These are phyloP conservation scores for Avena sativa DNA, from an alignment of 176 grass and related monocot genomes.

Conservation along the genomic window DNA sequence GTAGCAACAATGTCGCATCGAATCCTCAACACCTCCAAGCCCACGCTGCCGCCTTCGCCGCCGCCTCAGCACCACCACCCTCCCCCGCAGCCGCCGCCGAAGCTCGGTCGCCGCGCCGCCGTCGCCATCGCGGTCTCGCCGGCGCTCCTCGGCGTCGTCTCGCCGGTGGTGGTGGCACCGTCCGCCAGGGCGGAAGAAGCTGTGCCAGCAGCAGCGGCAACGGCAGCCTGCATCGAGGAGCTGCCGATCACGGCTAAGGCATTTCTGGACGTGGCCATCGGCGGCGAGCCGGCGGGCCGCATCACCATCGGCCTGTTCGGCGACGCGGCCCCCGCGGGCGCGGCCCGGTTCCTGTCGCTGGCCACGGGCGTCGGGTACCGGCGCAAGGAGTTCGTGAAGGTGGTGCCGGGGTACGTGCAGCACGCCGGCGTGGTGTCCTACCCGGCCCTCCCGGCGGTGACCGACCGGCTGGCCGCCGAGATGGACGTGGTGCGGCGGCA, in stretches of 20 bases:
- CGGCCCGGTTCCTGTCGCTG: constrained; percentile 70
- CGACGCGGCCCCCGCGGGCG: constrained; percentile 49
- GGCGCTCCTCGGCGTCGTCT: constrained; percentile 41
- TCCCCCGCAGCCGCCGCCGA: not conserved
- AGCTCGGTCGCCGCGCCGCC: constrained; percentile 70
- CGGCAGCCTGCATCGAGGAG: constrained; percentile 14
- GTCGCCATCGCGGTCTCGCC: constrained; percentile 46
- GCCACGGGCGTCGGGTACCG: constrained; percentile 77
- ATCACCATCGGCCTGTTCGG: constrained; percentile 78
- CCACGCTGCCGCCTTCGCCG: constrained; percentile 19
- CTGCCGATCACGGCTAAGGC: constrained; percentile 52
- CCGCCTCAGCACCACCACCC: not conserved
- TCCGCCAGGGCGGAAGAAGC: constrained; percentile 41
- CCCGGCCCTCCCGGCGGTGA: constrained; percentile 37
- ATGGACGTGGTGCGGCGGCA: constrained; percentile 51
- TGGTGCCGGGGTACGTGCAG: constrained; percentile 80
- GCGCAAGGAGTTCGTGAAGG: constrained; percentile 93
- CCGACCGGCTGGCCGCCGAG: constrained; percentile 58
- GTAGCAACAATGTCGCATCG: constrained; percentile 42
- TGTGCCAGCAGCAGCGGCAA: not conserved
- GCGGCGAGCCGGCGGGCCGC: constrained; percentile 77
- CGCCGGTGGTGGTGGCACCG: not conserved
- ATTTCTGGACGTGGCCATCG: constrained; percentile 88
- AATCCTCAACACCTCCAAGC: constrained; percentile 42
- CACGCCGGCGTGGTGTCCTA: constrained; percentile 81